Conservation (phyloP, 2,329 filamentous ascomycete genomes). For the Penicillium sp. region DNA sequence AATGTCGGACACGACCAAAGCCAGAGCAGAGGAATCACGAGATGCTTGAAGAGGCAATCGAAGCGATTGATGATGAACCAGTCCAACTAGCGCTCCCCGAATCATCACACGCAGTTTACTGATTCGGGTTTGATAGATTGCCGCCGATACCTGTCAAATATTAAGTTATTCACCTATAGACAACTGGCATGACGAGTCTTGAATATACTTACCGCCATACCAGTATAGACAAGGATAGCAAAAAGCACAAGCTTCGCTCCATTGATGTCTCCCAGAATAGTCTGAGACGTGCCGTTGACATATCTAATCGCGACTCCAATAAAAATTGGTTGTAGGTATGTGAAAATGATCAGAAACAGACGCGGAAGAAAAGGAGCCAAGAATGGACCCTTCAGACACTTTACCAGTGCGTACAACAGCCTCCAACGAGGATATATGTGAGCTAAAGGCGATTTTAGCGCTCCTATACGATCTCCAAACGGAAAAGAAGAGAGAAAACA, state of each 20-base stretch:
- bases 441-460: too few species aligned
- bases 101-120: constrained; percentile 4
- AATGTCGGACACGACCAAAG: background rate
- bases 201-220: background rate
- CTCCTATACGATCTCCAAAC: too few species aligned
- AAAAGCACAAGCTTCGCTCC: background rate
- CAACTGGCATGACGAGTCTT: background rate
- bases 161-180: background rate
- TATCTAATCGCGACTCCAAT: too few species aligned
- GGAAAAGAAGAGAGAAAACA: too few species aligned
- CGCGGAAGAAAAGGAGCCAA: too few species aligned
- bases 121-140: constrained; percentile 1
- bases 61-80: constrained; percentile 2
- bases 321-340: too few species aligned
- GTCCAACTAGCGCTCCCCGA: constrained; percentile 4
- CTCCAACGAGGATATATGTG: too few species aligned
- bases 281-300: too few species aligned
- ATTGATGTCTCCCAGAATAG: too few species aligned
- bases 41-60: background rate
- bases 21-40: background rate
- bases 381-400: too few species aligned
- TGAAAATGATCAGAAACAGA: too few species aligned
- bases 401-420: too few species aligned
- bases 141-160: background rate
- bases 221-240: background rate